phyloP scores from a whole-genome alignment of 2,329 filamentous ascomycete species.

The Fusarium camptoceras region DNA sequence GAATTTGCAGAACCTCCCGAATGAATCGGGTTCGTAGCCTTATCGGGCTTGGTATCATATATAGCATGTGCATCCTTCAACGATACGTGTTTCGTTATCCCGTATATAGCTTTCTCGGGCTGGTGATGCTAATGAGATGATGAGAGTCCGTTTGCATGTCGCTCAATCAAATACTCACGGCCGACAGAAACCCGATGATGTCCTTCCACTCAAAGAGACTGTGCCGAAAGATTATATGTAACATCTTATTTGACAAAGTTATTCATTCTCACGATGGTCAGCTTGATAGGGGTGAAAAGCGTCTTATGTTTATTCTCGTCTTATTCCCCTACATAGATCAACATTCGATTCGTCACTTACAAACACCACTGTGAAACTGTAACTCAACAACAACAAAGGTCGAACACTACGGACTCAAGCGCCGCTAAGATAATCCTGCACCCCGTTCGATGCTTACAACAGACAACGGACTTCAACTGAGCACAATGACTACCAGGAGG shows the following conservation, averaged over 20 bases:
- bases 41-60: not conserved
- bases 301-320: slow-evolving; percentile 8
- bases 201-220: not conserved
- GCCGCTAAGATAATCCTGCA: not conserved
- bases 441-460: not conserved
- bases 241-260: not conserved
- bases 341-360: not conserved
- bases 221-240: not conserved
- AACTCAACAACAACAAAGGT: slow-evolving; percentile 5
- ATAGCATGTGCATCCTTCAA: not conserved
- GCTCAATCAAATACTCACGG: not conserved
- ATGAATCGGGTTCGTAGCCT: not conserved
- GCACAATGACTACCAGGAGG: not conserved
- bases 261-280: not conserved
- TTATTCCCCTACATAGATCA: slow-evolving; percentile 9
- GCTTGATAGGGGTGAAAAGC: not conserved
- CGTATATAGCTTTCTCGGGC: too few species aligned
- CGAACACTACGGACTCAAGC: not conserved
- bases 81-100: not conserved
- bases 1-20: not conserved
- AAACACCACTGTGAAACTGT: not conserved
- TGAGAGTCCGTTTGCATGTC: not conserved
- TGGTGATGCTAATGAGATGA: too few species aligned
- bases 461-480: not conserved
- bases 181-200: not conserved